Evolutionary conservation across 768 basidiomycete species (phyloP), one percentile per base, ranked within the genome.

Genomic region (Russula olivacea): DNA sequence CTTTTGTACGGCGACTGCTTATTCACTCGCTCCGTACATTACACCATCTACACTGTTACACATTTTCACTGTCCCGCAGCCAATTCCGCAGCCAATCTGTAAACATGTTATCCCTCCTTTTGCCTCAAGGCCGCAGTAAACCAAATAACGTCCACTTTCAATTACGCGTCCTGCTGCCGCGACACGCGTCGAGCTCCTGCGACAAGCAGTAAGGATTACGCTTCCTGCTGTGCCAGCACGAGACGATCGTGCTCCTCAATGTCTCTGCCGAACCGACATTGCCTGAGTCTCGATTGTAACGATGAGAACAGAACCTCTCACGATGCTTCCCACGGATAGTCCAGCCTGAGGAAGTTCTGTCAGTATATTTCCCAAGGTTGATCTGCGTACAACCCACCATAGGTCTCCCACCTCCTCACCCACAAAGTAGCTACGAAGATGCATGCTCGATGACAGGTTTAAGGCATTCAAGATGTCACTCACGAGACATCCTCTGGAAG

Each of bases 241-340:
- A 83, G 78, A 30, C 78, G 77, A 71, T 91, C 87, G 69, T 91
- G 89, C 66, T 84, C 85, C 63, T 88, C 88, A 67, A 91, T 91
- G 68, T 89, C 80, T 61, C 89, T 91, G 71, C 36, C 34, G 34
- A 55, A 40, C 30, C 54, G 32, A 41, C 10, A 48, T 45, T 15
- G 41, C 14, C 28, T 63, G 47, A 64, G 68, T 55, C 64, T 69
- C 66, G 17, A 36, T 56, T 49, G 41, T 50, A 17, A 50, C n/a
- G 59, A 53, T 19, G 61, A 59, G 41, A 58, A 53, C 23, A 4
- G 30, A 45, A 28, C 40, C 21, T 73, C 88, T 75, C 70, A 88
- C 89, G 72, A 78, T 25, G 84, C 82, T 77, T 91, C 89, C 89
- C 90, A 91, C 68, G 89, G 89, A 71, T 91, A 91, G 70, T 91